Percentiles rank a stretch among this genome's conserved stretches.
These are phyloP conservation scores for Epichloe brachyelytri DNA, from an alignment of 2,329 filamentous ascomycete species.

Conservation along the genomic window DNA sequence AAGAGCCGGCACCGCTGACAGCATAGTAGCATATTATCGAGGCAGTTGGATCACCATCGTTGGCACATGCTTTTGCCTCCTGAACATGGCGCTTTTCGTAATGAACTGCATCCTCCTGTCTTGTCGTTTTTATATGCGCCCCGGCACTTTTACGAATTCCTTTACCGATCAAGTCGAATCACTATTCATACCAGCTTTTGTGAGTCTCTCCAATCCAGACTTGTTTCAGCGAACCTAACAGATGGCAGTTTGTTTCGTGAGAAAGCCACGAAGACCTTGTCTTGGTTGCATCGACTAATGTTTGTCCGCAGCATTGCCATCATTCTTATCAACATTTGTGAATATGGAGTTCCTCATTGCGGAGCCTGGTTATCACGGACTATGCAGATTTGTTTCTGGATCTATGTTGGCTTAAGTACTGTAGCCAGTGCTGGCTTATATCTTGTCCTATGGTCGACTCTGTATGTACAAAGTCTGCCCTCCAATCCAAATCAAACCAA, in stretches of 20 bases:
- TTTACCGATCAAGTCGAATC: conserved; percentile 68
- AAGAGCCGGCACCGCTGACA: neutral
- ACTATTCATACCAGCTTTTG: conserved; percentile 60
- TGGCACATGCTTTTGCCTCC: conserved; percentile 46
- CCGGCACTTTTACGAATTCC: conserved; percentile 56
- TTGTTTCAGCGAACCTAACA: neutral
- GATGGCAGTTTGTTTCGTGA: conserved; percentile 29
- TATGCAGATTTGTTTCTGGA: conserved; percentile 62
- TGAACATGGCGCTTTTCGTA: conserved; percentile 51
- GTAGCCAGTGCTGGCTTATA: conserved; percentile 59
- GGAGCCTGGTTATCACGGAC: conserved; percentile 47
- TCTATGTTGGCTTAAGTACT: conserved; percentile 56
- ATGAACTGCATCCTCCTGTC: conserved; percentile 51
- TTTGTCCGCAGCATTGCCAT: conserved; percentile 40
- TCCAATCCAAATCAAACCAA: neutral
- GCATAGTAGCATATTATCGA: conserved; percentile 4
- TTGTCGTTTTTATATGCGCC: conserved; percentile 55
- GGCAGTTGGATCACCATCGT: conserved; percentile 44
- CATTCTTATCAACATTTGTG: conserved; percentile 63
- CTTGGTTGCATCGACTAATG: neutral
- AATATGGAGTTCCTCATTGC: conserved; percentile 55
- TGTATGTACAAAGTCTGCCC: conserved; percentile 23
- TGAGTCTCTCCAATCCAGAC: conserved; percentile 12
- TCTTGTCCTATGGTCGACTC: conserved; percentile 54
- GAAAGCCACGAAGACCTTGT: conserved; percentile 7